These are phyloP conservation scores for Epithele typhae DNA, from an alignment of 768 basidiomycete genomes.

Conservation along the genomic window DNA sequence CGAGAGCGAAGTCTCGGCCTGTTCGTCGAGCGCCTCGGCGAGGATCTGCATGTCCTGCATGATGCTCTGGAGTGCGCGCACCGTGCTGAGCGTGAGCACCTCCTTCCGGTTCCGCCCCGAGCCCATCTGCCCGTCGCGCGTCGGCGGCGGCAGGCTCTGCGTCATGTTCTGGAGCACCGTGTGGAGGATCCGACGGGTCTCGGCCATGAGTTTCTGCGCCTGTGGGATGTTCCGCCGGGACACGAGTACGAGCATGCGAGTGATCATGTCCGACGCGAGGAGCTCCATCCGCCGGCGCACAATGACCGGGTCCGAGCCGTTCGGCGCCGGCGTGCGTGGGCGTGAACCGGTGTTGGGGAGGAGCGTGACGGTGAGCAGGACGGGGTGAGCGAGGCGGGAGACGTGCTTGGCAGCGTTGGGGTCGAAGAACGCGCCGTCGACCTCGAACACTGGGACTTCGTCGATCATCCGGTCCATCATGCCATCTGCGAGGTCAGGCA, in stretches of 20 bases:
- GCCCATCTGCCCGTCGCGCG: constrained; percentile 28
- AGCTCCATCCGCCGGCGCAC: constrained; percentile 95
- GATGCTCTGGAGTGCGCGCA: constrained; percentile 80
- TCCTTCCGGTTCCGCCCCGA: constrained; percentile 77
- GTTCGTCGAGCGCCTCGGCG: constrained; percentile 85
- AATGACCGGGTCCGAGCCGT: constrained; percentile 76
- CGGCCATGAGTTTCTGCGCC: constrained; percentile 84
- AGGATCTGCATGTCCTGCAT: constrained; percentile 84
- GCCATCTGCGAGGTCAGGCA: constrained; percentile 73
- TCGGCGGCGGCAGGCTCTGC: constrained; percentile 61
- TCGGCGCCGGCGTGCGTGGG: constrained; percentile 40
- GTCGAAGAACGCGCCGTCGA: constrained; percentile 94
- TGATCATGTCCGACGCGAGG: constrained; percentile 95
- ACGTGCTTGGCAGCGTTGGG: constrained; percentile 81
- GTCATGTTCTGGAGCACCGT: constrained; percentile 86
- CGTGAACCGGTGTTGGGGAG: constrained; percentile 45
- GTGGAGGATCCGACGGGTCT: constrained; percentile 89
- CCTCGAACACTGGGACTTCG: constrained; percentile 94
- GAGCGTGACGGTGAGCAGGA: constrained; percentile 91
- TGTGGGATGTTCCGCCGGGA: constrained; percentile 87
- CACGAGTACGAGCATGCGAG: constrained; percentile 87
- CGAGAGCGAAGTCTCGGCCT: constrained; percentile 90
- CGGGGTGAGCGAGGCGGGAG: constrained; percentile 86
- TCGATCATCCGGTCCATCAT: constrained; percentile 98
- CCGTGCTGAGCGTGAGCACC: constrained; percentile 62